Evolutionary conservation across 73 alveolate species (phyloP), one percentile per base, ranked within the genome.

Genomic region (Effrenium voratum): DNA sequence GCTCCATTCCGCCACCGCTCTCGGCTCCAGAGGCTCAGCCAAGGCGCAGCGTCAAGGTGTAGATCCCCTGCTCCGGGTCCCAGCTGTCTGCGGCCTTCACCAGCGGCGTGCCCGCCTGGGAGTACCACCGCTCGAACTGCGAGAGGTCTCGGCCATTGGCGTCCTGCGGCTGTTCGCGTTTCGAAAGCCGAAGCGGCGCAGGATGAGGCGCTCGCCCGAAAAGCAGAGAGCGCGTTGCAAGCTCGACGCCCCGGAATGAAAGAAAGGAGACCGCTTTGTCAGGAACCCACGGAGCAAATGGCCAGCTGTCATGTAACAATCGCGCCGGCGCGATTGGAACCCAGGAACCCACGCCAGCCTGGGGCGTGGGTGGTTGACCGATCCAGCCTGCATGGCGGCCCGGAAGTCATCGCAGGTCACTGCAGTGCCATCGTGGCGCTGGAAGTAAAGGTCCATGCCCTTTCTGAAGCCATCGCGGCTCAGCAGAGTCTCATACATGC

Each of bases 71-170:
- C 40, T 70, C 82, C 44, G 40, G 26, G 44, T 70, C 82, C 60
- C 50, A 46, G 32, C 28, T 16, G 66, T 22, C 91, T 28, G n/a
- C n/a, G 24, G 44, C 91, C 68, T 36, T 46, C 91, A 79, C 70
- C 36, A n/a, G 22, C 19, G 91, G 91, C 44, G 91, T 79, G 46
- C 91, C 91, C 43, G 91, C 91, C 70, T 79, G 63, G 32, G 44
- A 70, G 91, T 79, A 79, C 91, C 91, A 79, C 70, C 43, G 15
- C 68, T 79, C 91, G 68, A 79, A 79, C 91, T 79, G 91, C 91
- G 32, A 22, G 44, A 79, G 68, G 91, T 79, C 68, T 19, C 63
- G 44, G 63, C 44, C 47, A 30, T 79, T 79, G 63, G 91, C 91
- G 66, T 79, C 91, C 40, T 30, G 44, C 72, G 28, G n/a, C 34